phyloP scores from a whole-genome alignment of 768 basidiomycete species.

The Basidioascus undulatus region DNA sequence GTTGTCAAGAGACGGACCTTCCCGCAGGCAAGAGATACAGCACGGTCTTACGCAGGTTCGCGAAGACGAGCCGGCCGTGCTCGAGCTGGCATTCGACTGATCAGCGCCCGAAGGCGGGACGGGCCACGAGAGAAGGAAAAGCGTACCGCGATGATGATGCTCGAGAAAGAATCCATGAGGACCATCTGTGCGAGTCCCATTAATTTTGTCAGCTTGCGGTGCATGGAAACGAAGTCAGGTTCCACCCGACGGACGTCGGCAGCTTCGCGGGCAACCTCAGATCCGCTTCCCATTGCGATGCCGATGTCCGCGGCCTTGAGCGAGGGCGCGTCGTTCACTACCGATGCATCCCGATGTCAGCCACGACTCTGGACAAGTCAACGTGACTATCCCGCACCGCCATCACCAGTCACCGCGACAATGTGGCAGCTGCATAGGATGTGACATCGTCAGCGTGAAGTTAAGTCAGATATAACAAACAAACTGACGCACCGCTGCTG shows the following conservation, averaged over 20 bases:
- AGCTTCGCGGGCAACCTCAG: conserved; percentile 22
- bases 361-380: background rate
- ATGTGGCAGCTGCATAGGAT: too few species aligned
- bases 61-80: conserved; percentile 8
- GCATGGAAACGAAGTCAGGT: too few species aligned
- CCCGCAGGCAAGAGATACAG: conserved; percentile 21
- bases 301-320: conserved; percentile 38
- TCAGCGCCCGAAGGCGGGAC: too few species aligned
- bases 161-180: conserved; percentile 19
- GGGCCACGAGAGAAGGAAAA: too few species aligned
- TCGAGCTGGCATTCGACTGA: too few species aligned
- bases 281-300: conserved; percentile 32
- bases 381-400: conserved; percentile 11
- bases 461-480: too few species aligned
- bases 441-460: too few species aligned
- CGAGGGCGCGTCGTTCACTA: conserved; percentile 33
- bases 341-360: background rate
- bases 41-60: conserved; percentile 7
- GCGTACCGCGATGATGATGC: conserved; percentile 18
- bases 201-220: too few species aligned
- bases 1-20: conserved; percentile 9
- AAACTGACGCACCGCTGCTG: too few species aligned
- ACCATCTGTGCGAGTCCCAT: conserved; percentile 16
- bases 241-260: too few species aligned
- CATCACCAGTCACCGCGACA: conserved; percentile 43